Evolutionary conservation across 2,329 filamentous ascomycete species (phyloP).

Genomic region (Sclerotinia borealis): DNA sequence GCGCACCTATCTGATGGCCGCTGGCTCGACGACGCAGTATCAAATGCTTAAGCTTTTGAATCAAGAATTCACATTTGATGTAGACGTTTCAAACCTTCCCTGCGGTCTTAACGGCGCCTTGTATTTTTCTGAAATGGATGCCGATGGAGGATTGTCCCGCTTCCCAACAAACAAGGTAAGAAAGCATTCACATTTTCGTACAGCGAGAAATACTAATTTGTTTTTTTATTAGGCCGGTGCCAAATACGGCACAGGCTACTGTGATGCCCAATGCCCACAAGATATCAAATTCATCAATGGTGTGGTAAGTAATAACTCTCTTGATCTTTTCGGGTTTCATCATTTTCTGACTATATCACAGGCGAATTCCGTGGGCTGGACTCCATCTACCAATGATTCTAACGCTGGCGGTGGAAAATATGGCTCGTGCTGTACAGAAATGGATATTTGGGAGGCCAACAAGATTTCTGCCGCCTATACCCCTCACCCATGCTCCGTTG

Average conservation of each 20-base stretch:
- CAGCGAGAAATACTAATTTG: not conserved
- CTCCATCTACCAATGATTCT: constrained; percentile 40
- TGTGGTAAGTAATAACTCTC: constrained; percentile 33
- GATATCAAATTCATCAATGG: constrained; percentile 47
- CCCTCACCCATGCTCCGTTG: constrained; percentile 49
- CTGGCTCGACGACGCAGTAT: constrained; percentile 49
- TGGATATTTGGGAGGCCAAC: constrained; percentile 65
- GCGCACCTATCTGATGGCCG: constrained; percentile 60
- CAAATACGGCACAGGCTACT: constrained; percentile 32
- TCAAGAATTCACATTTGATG: constrained; percentile 68
- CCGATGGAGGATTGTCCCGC: constrained; percentile 51
- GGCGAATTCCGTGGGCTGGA: constrained; percentile 52
- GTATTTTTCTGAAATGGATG: constrained; percentile 60
- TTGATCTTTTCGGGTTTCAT: not conserved
- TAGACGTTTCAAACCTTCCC: constrained; percentile 62
- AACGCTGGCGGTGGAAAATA: constrained; percentile 48
- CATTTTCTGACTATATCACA: constrained; percentile 22
- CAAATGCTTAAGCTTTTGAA: constrained; percentile 59
- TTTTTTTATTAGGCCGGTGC: constrained; percentile 41
- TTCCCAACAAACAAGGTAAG: constrained; percentile 42
- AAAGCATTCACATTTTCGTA: not conserved
- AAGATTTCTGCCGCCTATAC: constrained; percentile 51
- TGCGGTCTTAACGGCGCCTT: constrained; percentile 70
- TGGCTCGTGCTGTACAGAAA: constrained; percentile 61
- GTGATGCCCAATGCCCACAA: constrained; percentile 20